These are phyloP conservation scores for Lumnitzera littorea DNA, from an alignment of 345 rosid species.

Conservation along the genomic window DNA sequence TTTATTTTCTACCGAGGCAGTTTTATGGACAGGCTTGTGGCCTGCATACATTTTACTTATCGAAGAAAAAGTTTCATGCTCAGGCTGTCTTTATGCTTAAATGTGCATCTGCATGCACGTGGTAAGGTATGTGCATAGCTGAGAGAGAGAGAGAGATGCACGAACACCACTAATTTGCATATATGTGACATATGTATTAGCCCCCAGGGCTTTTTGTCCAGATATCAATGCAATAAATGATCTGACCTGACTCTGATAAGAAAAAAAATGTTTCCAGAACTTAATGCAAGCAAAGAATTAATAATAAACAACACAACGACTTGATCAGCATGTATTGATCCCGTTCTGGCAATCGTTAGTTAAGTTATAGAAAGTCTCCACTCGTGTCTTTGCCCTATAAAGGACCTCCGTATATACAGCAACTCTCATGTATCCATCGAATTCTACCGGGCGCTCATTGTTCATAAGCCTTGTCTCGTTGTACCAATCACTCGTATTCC, in stretches of 20 bases:
- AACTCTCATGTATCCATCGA: slow-evolving; percentile 95
- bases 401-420: slow-evolving; percentile 93
- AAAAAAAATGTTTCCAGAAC: neutral
- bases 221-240: slow-evolving; percentile 1
- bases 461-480: slow-evolving; percentile 64
- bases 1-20: too few relatives aligned
- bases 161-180: too few relatives aligned
- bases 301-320: neutral
- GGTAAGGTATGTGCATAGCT: too few relatives aligned
- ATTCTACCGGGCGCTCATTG: slow-evolving; percentile 60
- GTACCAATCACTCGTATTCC: slow-evolving; percentile 79
- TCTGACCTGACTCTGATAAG: slow-evolving; percentile 6
- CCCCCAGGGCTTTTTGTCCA: neutral
- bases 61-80: too few relatives aligned
- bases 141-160: too few relatives aligned
- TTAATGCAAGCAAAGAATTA: neutral
- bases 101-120: too few relatives aligned
- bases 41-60: too few relatives aligned
- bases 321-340: slow-evolving; percentile 65
- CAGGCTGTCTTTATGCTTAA: too few relatives aligned
- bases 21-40: too few relatives aligned
- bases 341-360: slow-evolving; percentile 92
- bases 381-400: slow-evolving; percentile 59
- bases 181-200: neutral
- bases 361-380: slow-evolving; percentile 84